Percentiles rank a stretch among this genome's conserved stretches.
Conservation (phyloP, 305 asterid genomes). For the Salvia sclarea region DNA sequence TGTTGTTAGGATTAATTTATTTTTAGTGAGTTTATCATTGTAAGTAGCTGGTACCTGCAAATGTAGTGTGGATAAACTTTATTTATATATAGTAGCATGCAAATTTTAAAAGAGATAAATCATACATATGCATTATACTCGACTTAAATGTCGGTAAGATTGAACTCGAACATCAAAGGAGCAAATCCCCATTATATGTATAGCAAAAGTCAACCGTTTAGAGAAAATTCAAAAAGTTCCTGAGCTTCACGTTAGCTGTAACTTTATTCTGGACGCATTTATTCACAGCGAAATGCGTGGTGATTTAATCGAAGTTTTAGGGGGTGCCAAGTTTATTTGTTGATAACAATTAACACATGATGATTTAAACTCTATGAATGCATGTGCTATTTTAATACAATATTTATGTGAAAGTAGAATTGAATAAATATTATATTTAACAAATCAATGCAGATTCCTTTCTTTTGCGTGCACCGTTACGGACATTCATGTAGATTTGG, state of each 20-base stretch:
- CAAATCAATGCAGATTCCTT: slow-evolving; percentile 20
- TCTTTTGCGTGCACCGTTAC: background rate
- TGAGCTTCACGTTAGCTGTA: background rate
- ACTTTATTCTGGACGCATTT: too few species aligned
- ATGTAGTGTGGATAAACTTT: too few species aligned
- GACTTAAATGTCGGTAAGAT: too few species aligned
- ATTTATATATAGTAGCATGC: too few species aligned
- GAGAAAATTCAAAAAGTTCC: background rate
- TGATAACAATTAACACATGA: background rate
- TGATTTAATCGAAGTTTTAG: background rate
- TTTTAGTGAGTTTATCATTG: too few species aligned
- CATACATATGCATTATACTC: too few species aligned
- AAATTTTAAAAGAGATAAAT: too few species aligned
- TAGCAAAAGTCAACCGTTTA: too few species aligned
- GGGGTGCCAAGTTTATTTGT: background rate
- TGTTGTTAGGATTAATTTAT: too few species aligned
- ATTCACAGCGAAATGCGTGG: background rate
- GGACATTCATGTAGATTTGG: slow-evolving; percentile 12
- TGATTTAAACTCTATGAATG: background rate
- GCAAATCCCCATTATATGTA: too few species aligned
- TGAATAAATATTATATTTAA: background rate
- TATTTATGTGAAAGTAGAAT: background rate
- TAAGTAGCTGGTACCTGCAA: too few species aligned
- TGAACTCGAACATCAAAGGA: too few species aligned
- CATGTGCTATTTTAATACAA: background rate